phyloP scores from a whole-genome alignment of 805 yeast species.

The Zygosaccharomyces bisporus region DNA sequence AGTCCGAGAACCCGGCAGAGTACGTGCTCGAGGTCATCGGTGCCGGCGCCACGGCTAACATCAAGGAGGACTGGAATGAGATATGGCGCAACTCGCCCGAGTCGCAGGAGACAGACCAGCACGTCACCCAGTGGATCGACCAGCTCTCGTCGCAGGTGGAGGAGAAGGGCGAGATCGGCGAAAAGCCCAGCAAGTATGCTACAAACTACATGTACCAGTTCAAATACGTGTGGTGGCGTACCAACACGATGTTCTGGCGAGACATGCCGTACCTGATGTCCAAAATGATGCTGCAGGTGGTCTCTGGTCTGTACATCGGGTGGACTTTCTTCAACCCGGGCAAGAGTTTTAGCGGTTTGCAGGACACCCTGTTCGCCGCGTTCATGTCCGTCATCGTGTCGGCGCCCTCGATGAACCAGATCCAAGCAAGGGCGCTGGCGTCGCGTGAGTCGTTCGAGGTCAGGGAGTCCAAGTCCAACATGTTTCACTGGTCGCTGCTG shows the following conservation, averaged over 20 bases:
- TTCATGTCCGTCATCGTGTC: slow-evolving; percentile 56
- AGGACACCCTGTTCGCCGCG: slow-evolving; percentile 55
- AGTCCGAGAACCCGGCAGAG: slow-evolving; percentile 43
- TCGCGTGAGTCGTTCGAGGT: slow-evolving; percentile 65
- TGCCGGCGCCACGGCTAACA: slow-evolving; percentile 44
- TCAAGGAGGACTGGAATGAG: slow-evolving; percentile 54
- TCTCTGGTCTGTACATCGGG: slow-evolving; percentile 63
- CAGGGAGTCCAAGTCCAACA: slow-evolving; percentile 66
- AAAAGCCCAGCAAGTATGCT: slow-evolving; percentile 22
- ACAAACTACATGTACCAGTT: slow-evolving; percentile 46
- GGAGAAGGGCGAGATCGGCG: slow-evolving; percentile 13
- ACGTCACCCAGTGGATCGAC: slow-evolving; percentile 30
- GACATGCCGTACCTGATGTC: slow-evolving; percentile 59
- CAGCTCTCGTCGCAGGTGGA: slow-evolving; percentile 17
- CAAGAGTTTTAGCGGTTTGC: slow-evolving; percentile 50
- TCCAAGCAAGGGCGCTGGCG: slow-evolving; percentile 54
- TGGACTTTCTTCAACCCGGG: slow-evolving; percentile 64
- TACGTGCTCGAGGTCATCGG: slow-evolving; percentile 46
- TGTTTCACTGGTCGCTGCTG: slow-evolving; percentile 67
- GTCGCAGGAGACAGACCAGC: slow-evolving; percentile 28
- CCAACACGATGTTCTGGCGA: slow-evolving; percentile 49
- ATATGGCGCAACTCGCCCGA: slow-evolving; percentile 52
- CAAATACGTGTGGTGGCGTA: slow-evolving; percentile 40
- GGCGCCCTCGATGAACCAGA: slow-evolving; percentile 57
- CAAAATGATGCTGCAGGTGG: slow-evolving; percentile 47